Percentiles rank a stretch among this genome's conserved stretches.
phyloP scores from a whole-genome alignment of 2,329 filamentous ascomycete genomes.

The Shiraia sp. region DNA sequence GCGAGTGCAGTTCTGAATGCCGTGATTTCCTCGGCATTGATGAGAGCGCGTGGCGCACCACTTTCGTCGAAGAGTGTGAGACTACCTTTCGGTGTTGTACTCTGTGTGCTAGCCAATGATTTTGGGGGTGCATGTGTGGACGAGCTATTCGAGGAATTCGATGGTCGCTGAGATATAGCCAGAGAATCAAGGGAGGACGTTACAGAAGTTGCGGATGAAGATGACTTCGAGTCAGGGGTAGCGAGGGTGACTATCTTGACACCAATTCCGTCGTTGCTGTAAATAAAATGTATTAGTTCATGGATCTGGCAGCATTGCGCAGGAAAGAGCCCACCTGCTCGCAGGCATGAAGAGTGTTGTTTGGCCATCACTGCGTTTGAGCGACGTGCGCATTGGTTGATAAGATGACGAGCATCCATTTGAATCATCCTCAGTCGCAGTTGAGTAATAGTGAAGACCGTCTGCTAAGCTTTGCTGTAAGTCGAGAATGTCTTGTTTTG shows the following conservation, averaged over 20 bases:
- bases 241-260: slow-evolving; percentile 67
- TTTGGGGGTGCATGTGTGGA: slow-evolving; percentile 24
- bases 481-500: slow-evolving; percentile 59
- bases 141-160: slow-evolving; percentile 25
- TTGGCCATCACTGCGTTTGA: slow-evolving; percentile 64
- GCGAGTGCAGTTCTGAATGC: slow-evolving; percentile 70
- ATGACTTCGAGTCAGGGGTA: slow-evolving; percentile 31
- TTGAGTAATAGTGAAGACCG: slow-evolving; percentile 67
- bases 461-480: slow-evolving; percentile 63
- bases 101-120: slow-evolving; percentile 24
- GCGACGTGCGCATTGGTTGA: slow-evolving; percentile 64
- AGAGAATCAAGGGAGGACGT: slow-evolving; percentile 37
- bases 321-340: slow-evolving; percentile 35
- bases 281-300: not conserved
- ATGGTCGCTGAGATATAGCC: slow-evolving; percentile 27
- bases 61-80: slow-evolving; percentile 62
- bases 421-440: slow-evolving; percentile 59
- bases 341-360: slow-evolving; percentile 71
- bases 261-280: slow-evolving; percentile 60
- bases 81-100: slow-evolving; percentile 58
- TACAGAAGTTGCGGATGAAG: slow-evolving; percentile 28
- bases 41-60: slow-evolving; percentile 63
- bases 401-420: slow-evolving; percentile 62
- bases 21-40: slow-evolving; percentile 71
- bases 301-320: not conserved